Conservation (phyloP, 768 basidiomycete genomes). For the Baorangia bicolor region DNA sequence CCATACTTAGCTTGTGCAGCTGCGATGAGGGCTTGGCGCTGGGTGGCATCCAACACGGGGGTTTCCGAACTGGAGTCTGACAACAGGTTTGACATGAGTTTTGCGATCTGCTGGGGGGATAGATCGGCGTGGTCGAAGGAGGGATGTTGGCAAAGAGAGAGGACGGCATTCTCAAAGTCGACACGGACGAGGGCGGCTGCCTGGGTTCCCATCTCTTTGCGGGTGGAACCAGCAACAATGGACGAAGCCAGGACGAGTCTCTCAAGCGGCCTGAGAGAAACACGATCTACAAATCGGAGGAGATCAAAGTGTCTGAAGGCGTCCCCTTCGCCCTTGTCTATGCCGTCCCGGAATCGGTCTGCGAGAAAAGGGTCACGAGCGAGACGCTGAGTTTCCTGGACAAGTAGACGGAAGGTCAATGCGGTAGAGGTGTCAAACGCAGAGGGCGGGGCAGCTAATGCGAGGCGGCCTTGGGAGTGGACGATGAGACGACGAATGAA, state of each 20-base stretch:
- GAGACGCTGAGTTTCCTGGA: slow-evolving; percentile 86
- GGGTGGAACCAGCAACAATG: slow-evolving; percentile 61
- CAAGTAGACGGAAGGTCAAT: slow-evolving; percentile 79
- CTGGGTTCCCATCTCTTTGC: slow-evolving; percentile 55
- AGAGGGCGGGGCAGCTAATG: slow-evolving; percentile 56
- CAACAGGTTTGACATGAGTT: slow-evolving; percentile 79
- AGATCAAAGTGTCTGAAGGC: slow-evolving; percentile 83
- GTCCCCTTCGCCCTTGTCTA: slow-evolving; percentile 86
- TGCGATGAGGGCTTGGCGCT: slow-evolving; percentile 72
- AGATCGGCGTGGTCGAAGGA: slow-evolving; percentile 83
- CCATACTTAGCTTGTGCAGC: slow-evolving; percentile 82
- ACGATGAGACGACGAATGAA: slow-evolving; percentile 95
- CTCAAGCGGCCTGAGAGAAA: slow-evolving; percentile 79
- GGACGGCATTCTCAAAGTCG: slow-evolving; percentile 77
- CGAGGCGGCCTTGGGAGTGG: slow-evolving; percentile 74
- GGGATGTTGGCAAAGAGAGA: slow-evolving; percentile 75
- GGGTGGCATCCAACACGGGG: slow-evolving; percentile 67
- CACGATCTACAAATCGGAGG: slow-evolving; percentile 75
- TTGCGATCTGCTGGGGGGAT: slow-evolving; percentile 68
- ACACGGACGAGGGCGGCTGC: slow-evolving; percentile 67
- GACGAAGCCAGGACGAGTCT: slow-evolving; percentile 74
- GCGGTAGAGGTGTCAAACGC: slow-evolving; percentile 73
- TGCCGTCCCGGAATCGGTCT: slow-evolving; percentile 86
- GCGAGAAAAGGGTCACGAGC: slow-evolving; percentile 89
- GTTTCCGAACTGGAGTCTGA: slow-evolving; percentile 67